Conservation (phyloP, 805 yeast genomes). For the Candida xiaguanensis region DNA sequence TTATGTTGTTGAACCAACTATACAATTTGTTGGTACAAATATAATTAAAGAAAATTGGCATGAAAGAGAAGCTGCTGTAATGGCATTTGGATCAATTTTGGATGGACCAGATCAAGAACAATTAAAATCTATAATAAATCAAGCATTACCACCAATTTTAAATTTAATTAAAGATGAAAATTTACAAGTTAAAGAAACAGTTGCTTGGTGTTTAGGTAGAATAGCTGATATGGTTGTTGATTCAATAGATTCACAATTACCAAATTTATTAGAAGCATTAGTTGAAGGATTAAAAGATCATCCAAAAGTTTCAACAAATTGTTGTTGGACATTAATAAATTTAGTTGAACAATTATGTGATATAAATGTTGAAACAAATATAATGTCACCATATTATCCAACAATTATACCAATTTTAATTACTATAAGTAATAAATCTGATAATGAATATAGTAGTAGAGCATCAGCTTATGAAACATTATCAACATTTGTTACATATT, state of each 20-base stretch:
- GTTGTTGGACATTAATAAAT: conserved; percentile 96
- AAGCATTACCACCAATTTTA: conserved; percentile 80
- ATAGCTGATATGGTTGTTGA: conserved; percentile 83
- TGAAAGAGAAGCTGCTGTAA: conserved; percentile 92
- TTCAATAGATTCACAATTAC: conserved; percentile 71
- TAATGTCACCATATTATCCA: conserved; percentile 72
- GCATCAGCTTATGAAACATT: conserved; percentile 97
- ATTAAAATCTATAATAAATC: conserved; percentile 63
- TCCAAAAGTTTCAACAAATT: conserved; percentile 91
- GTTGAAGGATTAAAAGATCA: conserved; percentile 82
- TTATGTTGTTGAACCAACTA: conserved; percentile 79
- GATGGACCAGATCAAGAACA: conserved; percentile 87
- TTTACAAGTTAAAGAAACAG: conserved; percentile 91
- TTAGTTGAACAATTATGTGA: conserved; percentile 75
- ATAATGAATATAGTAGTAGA: conserved; percentile 83
- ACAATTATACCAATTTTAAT: conserved; percentile 67
- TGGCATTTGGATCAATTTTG: conserved; percentile 97
- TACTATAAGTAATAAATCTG: conserved; percentile 63
- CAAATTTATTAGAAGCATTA: conserved; percentile 69
- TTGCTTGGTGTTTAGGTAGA: conserved; percentile 97
- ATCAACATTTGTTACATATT: conserved; percentile 71
- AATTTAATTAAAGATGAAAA: conserved; percentile 67
- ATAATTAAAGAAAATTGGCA: conserved; percentile 63
- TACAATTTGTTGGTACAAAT: conserved; percentile 77
- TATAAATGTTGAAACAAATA: conserved; percentile 50